A percentile compares a stretch with the other conserved stretches of the same genome.
These are phyloP conservation scores for Colletotrichum truncatum DNA, from an alignment of 2,329 filamentous ascomycete genomes.

Conservation along the genomic window DNA sequence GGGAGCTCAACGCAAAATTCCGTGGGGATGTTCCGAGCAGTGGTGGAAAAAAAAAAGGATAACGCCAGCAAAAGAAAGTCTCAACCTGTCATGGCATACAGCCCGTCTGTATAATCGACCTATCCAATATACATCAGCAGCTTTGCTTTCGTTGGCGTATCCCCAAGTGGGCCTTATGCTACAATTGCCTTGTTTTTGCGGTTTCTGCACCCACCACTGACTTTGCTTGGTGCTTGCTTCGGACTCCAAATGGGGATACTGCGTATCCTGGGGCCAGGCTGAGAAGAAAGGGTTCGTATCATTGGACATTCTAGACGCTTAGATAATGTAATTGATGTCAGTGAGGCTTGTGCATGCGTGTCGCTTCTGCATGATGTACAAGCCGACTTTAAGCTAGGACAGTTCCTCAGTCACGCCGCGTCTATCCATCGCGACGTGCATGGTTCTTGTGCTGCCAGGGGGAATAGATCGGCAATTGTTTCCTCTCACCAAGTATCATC, in stretches of 20 bases:
- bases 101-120: neutral
- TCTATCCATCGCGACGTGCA: neutral
- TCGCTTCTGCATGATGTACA: slow-evolving; percentile 11
- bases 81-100: slow-evolving; percentile 1
- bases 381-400: neutral
- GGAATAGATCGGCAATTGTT: slow-evolving; percentile 10
- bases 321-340: neutral
- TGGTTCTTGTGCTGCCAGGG: neutral
- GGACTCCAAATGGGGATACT: neutral
- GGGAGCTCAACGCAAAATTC: slow-evolving; percentile 33
- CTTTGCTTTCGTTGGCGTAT: neutral
- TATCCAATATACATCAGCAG: neutral
- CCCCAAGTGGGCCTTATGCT: neutral
- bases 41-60: neutral
- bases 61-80: neutral
- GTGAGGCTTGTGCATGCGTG: slow-evolving; percentile 6
- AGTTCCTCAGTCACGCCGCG: slow-evolving; percentile 1
- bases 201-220: neutral
- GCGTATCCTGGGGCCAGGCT: neutral
- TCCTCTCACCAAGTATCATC: neutral
- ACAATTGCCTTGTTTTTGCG: neutral
- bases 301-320: neutral
- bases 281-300: neutral
- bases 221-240: neutral
- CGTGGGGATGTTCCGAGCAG: slow-evolving; percentile 29